These are phyloP conservation scores for Davidsoniella virescens DNA, from an alignment of 2,329 filamentous ascomycete species.

Conservation along the genomic window DNA sequence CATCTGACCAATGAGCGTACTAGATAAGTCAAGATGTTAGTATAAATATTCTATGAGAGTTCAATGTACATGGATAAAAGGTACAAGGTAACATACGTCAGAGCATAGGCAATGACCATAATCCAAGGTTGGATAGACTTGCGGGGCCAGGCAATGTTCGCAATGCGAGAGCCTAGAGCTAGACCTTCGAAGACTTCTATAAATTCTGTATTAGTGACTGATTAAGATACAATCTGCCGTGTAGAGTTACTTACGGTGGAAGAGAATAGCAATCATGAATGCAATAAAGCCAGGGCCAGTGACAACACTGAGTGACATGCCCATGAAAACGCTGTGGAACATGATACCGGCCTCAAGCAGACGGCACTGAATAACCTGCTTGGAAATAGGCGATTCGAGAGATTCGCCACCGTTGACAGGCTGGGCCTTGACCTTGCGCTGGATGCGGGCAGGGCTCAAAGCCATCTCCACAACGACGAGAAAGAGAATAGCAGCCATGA, in stretches of 20 bases:
- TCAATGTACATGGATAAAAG: too few relatives aligned
- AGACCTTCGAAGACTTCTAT: conserved; percentile 37
- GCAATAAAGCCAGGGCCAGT: conserved; percentile 62
- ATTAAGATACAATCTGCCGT: neutral
- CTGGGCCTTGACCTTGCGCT: conserved; percentile 18
- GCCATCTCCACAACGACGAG: conserved; percentile 65
- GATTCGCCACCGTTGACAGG: neutral
- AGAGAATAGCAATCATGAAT: conserved; percentile 62
- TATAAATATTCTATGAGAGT: neutral
- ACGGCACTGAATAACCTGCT: conserved; percentile 40
- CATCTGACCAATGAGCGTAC: conserved; percentile 56
- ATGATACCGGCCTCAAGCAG: conserved; percentile 56
- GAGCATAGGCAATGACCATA: conserved; percentile 41
- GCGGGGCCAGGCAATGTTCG: conserved; percentile 31
- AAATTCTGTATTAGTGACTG: conserved; percentile 8
- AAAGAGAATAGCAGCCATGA: conserved; percentile 61
- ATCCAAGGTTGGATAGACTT: conserved; percentile 34
- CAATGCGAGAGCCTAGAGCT: conserved; percentile 48
- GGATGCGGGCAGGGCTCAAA: conserved; percentile 26
- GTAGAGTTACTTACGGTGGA: conserved; percentile 36
- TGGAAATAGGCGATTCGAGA: neutral
- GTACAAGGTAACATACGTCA: conserved; percentile 24
- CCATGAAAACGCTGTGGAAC: conserved; percentile 68
- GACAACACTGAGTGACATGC: conserved; percentile 67
- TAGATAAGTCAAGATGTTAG: conserved; percentile 18